A percentile compares a stretch with the other conserved stretches of the same genome.
phyloP scores from a whole-genome alignment of 2,329 filamentous ascomycete genomes.

The Fusarium foetens region DNA sequence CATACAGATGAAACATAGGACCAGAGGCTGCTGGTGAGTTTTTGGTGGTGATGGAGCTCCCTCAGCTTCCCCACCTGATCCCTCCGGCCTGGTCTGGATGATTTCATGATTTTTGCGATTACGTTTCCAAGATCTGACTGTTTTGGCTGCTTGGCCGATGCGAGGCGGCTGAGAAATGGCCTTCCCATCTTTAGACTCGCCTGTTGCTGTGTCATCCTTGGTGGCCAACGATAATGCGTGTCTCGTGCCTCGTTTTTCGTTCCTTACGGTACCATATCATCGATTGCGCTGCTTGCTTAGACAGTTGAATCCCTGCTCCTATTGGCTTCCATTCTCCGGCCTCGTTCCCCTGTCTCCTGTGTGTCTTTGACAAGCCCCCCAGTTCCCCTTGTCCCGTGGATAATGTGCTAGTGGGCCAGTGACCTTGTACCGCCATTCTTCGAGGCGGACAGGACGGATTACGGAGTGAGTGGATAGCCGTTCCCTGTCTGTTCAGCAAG shows the following conservation, averaged over 20 bases:
- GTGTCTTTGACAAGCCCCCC: constrained; percentile 27
- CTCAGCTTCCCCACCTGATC: constrained; percentile 30
- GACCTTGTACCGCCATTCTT: constrained; percentile 34
- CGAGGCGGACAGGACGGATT: constrained; percentile 36
- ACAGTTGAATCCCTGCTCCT: constrained; percentile 14
- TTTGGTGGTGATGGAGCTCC: constrained; percentile 27
- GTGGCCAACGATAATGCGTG: constrained; percentile 17
- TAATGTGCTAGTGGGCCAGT: constrained; percentile 28
- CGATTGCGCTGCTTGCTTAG: constrained; percentile 18
- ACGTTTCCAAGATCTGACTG: constrained; percentile 29
- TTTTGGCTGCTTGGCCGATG: constrained; percentile 14
- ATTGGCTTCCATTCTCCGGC: constrained; percentile 24
- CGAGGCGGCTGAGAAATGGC: constrained; percentile 6
- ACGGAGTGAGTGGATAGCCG: constrained; percentile 36
- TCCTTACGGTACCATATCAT: constrained; percentile 10
- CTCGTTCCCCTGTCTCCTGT: constrained; percentile 16
- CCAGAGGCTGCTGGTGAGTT: constrained; percentile 8
- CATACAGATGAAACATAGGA: background rate
- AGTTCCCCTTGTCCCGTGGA: constrained; percentile 26
- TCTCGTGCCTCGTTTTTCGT: constrained; percentile 27
- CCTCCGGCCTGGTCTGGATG: constrained; percentile 20
- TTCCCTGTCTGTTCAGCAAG: constrained; percentile 32
- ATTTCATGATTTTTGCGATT: constrained; percentile 34
- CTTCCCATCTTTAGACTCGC: constrained; percentile 6
- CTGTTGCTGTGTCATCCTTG: constrained; percentile 13